phyloP scores from a whole-genome alignment of 2,329 filamentous ascomycete genomes.

The Chaetomiaceae sp. region DNA sequence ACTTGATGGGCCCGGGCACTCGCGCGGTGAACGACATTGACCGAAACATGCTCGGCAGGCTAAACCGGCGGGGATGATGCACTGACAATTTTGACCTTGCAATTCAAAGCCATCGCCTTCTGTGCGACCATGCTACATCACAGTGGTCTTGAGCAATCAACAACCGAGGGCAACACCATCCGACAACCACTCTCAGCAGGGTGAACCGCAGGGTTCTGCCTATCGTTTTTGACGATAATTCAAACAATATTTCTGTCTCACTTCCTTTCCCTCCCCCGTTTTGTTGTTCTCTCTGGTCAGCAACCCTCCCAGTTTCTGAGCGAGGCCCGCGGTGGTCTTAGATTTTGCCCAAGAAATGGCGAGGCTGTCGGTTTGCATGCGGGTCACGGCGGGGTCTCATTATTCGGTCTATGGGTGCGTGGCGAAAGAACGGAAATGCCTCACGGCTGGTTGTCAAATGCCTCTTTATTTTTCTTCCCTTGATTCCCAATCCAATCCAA shows the following conservation, averaged over 20 bases:
- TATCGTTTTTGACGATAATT: too few relatives aligned
- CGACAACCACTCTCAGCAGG: too few relatives aligned
- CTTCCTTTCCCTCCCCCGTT: not conserved
- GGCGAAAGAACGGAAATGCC: conserved; percentile 14
- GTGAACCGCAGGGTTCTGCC: too few relatives aligned
- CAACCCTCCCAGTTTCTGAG: too few relatives aligned
- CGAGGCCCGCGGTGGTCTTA: too few relatives aligned
- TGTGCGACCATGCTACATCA: too few relatives aligned
- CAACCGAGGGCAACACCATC: too few relatives aligned
- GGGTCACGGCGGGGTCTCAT: too few relatives aligned
- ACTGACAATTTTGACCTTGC: not conserved
- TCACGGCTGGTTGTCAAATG: too few relatives aligned
- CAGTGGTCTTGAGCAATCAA: too few relatives aligned
- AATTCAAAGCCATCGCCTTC: not conserved
- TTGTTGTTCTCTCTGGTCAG: not conserved
- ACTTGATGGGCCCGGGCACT: conserved; percentile 35
- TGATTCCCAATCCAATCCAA: not conserved
- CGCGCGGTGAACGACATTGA: conserved; percentile 45
- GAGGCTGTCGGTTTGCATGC: not conserved
- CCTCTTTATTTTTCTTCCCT: not conserved
- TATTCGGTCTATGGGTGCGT: not conserved
- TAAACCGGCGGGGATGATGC: conserved; percentile 37
- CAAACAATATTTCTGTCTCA: too few relatives aligned
- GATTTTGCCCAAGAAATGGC: too few relatives aligned
- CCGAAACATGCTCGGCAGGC: conserved; percentile 48